Evolutionary conservation across 176 grass and related monocot species (phyloP).

Genomic region (Aegilops bicornis): DNA sequence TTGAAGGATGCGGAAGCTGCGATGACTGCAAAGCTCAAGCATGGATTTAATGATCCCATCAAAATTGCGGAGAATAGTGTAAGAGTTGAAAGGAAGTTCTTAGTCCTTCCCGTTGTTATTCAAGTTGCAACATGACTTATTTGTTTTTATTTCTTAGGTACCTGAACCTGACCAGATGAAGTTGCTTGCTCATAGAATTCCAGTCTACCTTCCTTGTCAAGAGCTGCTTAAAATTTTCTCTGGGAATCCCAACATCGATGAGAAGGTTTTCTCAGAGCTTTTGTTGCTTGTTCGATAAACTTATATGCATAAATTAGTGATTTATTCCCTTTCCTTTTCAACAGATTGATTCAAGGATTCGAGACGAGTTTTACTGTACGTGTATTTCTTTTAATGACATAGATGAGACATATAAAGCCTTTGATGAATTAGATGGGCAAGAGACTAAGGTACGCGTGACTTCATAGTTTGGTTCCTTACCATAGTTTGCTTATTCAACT

Average conservation of each 20-base stretch:
- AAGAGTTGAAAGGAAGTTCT: constrained; percentile 7
- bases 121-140: constrained; percentile 27
- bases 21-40: constrained; percentile 79
- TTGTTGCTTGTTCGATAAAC: constrained; percentile 1
- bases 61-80: constrained; percentile 44
- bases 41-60: constrained; percentile 75
- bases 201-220: constrained; percentile 62
- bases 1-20: constrained; percentile 88
- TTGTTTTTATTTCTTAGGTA: constrained; percentile 44
- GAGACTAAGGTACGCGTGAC: constrained; percentile 44
- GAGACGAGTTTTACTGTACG: constrained; percentile 66
- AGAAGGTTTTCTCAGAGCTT: constrained; percentile 44
- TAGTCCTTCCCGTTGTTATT: background rate
- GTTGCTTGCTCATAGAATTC: constrained; percentile 71
- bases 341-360: constrained; percentile 57
- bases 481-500: constrained; percentile 27
- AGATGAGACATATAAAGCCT: constrained; percentile 64
- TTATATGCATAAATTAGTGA: background rate
- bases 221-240: constrained; percentile 56
- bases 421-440: constrained; percentile 65
- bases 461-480: background rate
- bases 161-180: constrained; percentile 58
- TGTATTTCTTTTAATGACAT: constrained; percentile 44
- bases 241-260: constrained; percentile 40
- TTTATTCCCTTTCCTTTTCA: constrained; percentile 28